Percentiles rank a stretch among this genome's conserved stretches.
phyloP scores from a whole-genome alignment of 495 filamentous ascomycete genomes.

The Ascobolus immersus region DNA sequence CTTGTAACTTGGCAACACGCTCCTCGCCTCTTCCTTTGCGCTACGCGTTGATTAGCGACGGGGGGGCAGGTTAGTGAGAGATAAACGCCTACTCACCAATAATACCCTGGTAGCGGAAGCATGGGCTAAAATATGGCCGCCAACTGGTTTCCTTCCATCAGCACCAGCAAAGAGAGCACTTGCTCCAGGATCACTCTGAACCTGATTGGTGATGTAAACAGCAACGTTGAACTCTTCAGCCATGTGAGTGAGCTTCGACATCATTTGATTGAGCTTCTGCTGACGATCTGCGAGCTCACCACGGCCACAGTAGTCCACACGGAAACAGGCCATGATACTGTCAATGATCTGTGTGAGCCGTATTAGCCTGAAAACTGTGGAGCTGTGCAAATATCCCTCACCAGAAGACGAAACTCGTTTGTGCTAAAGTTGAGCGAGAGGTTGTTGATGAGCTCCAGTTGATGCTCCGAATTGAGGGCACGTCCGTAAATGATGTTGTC shows the following conservation, averaged over 20 bases:
- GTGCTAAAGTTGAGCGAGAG: constrained; percentile 39
- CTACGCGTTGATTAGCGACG: constrained; percentile 3
- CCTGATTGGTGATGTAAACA: constrained; percentile 60
- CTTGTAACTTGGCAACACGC: constrained; percentile 54
- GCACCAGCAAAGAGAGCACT: constrained; percentile 55
- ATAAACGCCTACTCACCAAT: constrained; percentile 20
- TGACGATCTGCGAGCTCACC: constrained; percentile 55
- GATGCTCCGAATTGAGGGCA: constrained; percentile 46
- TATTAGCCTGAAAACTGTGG: too few relatives aligned
- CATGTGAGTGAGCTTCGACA: constrained; percentile 45
- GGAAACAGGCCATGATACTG: constrained; percentile 55
- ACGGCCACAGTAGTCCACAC: constrained; percentile 48
- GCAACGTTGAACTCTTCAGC: constrained; percentile 61
- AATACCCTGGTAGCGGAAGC: constrained; percentile 51
- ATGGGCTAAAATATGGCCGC: constrained; percentile 58
- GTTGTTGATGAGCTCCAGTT: constrained; percentile 41
- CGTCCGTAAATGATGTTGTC: constrained; percentile 56
- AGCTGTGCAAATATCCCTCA: background rate
- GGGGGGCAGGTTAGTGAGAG: background rate
- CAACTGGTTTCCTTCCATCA: constrained; percentile 50
- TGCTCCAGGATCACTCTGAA: constrained; percentile 58
- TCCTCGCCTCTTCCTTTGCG: constrained; percentile 58
- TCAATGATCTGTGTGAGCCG: constrained; percentile 38
- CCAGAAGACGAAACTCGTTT: constrained; percentile 42
- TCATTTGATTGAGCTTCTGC: constrained; percentile 47